A percentile compares a stretch with the other conserved stretches of the same genome.
These are phyloP conservation scores for Trichomonas tenax DNA, from an alignment of 208 protist species.

Conservation along the genomic window DNA sequence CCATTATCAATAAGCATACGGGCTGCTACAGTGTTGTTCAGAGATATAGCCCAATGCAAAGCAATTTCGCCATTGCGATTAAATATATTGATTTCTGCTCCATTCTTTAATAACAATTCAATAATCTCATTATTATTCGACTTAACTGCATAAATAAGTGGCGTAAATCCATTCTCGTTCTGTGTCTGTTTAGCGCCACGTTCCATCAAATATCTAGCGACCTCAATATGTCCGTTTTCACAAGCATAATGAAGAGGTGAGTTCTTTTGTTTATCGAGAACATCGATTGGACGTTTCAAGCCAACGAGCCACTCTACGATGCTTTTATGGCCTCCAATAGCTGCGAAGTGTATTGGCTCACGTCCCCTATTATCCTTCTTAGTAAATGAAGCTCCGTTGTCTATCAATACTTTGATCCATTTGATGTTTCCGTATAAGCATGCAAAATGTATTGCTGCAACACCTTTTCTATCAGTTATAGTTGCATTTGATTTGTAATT, in stretches of 20 bases:
- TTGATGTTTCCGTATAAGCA: background rate
- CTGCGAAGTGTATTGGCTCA: background rate
- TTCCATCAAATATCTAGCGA: background rate
- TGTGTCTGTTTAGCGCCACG: background rate
- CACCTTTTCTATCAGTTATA: background rate
- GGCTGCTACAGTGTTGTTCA: background rate
- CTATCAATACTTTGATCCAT: background rate
- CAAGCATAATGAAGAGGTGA: background rate
- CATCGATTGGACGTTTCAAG: background rate
- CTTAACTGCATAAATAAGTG: background rate
- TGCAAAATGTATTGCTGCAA: background rate
- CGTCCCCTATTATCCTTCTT: background rate
- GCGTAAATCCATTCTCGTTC: background rate
- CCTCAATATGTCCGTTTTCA: background rate
- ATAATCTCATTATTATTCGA: background rate
- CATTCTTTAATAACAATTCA: background rate
- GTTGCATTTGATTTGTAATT: background rate
- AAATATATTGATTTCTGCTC: background rate
- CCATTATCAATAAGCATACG: background rate
- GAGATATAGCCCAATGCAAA: background rate
- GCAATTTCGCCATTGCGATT: background rate
- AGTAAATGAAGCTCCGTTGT: background rate
- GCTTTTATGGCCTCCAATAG: background rate
- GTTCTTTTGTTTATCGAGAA: background rate
- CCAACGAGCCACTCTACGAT: background rate